Base-by-base conservation (phyloP, 2,329 filamentous ascomycete genomes). In the Xylaria sp. region DNA sequence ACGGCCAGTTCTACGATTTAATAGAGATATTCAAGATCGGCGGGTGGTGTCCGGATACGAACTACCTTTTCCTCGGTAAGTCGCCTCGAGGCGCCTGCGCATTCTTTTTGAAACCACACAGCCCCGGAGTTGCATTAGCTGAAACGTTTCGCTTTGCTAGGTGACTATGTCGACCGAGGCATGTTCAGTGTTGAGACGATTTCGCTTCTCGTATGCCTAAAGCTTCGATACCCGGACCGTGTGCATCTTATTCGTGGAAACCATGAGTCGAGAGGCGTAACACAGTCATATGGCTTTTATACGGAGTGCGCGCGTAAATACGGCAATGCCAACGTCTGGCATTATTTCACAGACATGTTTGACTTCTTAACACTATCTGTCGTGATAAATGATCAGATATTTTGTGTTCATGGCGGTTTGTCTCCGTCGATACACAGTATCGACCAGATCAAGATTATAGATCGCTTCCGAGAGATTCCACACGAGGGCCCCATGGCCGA, bases 401-500 rank as follows among this genome's bases (percentile, higher is more conserved):
- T 99, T 75, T 99, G 94, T 75, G 94, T 99, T 5, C 94, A 99
- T 74, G 94, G 94, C 73, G 88, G 90, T 19, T 82, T 94, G 18
- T 92, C 89, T 0, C 90, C 90, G 1, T 92, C 89, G 35, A 97
- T 99, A 73, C 94, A 99, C 76, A 96, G 91, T 50, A 97, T 99
- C 72, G 94, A 99, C 74, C 94, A 99, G 77, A 97, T 99, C 77
- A 97, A 99, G 76, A 96, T 99, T 74, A 97, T 99, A 73, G 94
- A 99, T 77, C 91, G 94, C 51, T 99, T 97, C 80, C 88, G 94
- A 67, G 94, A 99, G 73, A 99, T 99, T 61, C 94, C 94, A 4
- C 94, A 99, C 76, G 94, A 99, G 76, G 94, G 94, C 0, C 94
- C 94, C 39, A 99, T 99, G 94, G 94, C 94, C n/a, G 94, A 99